Evolutionary conservation across 148 eudicot genomes (phyloP), one percentile per base, ranked within the genome.

Genomic region (Amaranthus hypochondriacus): DNA sequence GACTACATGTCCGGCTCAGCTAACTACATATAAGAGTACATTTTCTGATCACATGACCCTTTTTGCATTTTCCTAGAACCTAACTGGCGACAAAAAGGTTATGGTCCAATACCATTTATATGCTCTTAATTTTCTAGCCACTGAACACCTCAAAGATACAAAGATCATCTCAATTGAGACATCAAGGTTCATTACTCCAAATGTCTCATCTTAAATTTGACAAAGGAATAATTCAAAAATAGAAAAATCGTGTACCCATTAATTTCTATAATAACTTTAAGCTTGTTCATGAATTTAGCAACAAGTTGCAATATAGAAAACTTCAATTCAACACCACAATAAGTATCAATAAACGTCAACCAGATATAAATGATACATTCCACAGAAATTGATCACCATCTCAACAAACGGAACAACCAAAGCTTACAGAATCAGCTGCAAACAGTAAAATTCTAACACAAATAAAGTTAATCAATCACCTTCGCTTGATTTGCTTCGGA

Each of bases 401-500:
- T 11, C 60, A 11, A 56, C 7, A 56, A 42, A 44, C 12, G 39
- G 13, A 56, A 56, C 62, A 66, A 5, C 39, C 7, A 56, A 73
- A 47, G 7, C 62, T n/a, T 21, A 5, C 9, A 43, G 13, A 73
- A 48, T 54, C 48, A 18, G 8, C 15, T 47, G 43, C 11, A 28
- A 48, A 3, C 4, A 52, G 28, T n/a, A 28, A 65, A 47, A 65
- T 47, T 65, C 28, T 5, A 59, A 73, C 8, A 42, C 3, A 12
- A 42, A 78, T 57, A 9, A 57, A 28, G 64, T 12, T 14, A 64
- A 52, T 21, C 2, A 79, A 64, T 75, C 68, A 91, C 98, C 97
- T 89, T 94, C 49, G 60, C 56, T 74, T 84, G 82, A 79, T 94
- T 94, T 4, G 81, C 60, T 5, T 81, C 86, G 6, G 61, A 77